Evolutionary conservation across 495 filamentous ascomycete species (phyloP).

Genomic region (Penicillium nucicola): DNA sequence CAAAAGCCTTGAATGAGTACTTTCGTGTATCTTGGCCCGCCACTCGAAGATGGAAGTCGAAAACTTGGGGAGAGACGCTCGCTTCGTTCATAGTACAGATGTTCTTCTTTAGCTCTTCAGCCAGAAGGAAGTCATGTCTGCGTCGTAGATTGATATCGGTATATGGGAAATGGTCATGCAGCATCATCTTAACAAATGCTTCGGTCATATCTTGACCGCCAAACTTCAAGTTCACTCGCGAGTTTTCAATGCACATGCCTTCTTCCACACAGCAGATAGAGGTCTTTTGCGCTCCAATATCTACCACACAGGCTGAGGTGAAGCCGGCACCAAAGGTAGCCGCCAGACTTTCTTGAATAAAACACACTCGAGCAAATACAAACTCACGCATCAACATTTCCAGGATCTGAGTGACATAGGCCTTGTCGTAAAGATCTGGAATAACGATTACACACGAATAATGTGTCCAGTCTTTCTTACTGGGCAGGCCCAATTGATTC

Average conservation of each 20-base stretch:
- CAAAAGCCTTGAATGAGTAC: constrained; percentile 92
- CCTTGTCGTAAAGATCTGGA: constrained; percentile 92
- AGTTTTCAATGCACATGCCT: constrained; percentile 90
- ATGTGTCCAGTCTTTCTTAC: constrained; percentile 76
- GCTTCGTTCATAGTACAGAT: constrained; percentile 82
- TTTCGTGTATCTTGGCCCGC: constrained; percentile 85
- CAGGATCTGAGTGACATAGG: constrained; percentile 78
- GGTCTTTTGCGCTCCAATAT: constrained; percentile 96
- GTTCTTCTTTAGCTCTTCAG: constrained; percentile 91
- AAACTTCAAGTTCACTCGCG: constrained; percentile 87
- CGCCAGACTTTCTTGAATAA: constrained; percentile 92
- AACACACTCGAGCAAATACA: constrained; percentile 80
- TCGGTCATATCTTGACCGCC: constrained; percentile 92
- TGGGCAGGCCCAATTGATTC: constrained; percentile 71
- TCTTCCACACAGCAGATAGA: constrained; percentile 98
- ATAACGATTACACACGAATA: constrained; percentile 95
- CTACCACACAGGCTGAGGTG: constrained; percentile 88
- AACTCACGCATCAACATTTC: constrained; percentile 86
- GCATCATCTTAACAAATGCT: constrained; percentile 94
- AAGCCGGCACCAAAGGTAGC: constrained; percentile 96
- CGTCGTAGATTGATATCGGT: constrained; percentile 86
- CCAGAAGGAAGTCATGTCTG: constrained; percentile 87
- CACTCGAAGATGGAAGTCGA: constrained; percentile 84
- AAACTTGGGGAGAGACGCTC: constrained; percentile 75
- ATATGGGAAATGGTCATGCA: constrained; percentile 92